Evolutionary conservation across 2,329 filamentous ascomycete genomes (phyloP).

Genomic region (Ceratocystis diversiconidia): DNA sequence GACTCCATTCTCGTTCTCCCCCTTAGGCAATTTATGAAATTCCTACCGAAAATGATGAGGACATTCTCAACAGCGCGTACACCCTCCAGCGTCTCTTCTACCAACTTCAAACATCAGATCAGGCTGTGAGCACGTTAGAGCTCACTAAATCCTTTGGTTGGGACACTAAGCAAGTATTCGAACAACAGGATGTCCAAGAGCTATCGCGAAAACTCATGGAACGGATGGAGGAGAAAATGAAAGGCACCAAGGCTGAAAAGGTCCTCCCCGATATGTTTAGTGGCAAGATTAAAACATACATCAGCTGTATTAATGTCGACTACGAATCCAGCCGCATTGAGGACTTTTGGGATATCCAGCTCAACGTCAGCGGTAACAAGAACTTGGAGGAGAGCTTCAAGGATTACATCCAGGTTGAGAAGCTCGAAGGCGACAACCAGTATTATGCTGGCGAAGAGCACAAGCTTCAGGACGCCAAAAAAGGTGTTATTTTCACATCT

Average conservation of each 20-base stretch:
- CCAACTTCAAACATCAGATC: constrained; percentile 72
- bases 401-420: constrained; percentile 93
- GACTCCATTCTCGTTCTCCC: neutral
- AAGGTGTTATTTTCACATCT: constrained; percentile 91
- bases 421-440: constrained; percentile 95
- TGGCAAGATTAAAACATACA: constrained; percentile 97
- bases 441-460: constrained; percentile 84
- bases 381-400: constrained; percentile 87
- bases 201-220: constrained; percentile 95
- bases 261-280: constrained; percentile 83
- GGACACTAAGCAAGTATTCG: constrained; percentile 95
- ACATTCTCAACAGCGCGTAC: constrained; percentile 77
- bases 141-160: constrained; percentile 94
- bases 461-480: constrained; percentile 90
- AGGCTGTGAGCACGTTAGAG: constrained; percentile 78
- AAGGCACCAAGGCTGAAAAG: constrained; percentile 82
- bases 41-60: constrained; percentile 73
- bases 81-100: constrained; percentile 90
- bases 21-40: constrained; percentile 85
- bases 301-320: constrained; percentile 94
- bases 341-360: constrained; percentile 97
- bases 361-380: constrained; percentile 91
- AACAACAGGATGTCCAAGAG: constrained; percentile 97
- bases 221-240: constrained; percentile 94
- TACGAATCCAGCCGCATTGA: constrained; percentile 93